Base-by-base conservation (phyloP, 495 filamentous ascomycete genomes). In the Aspergillus baeticus region DNA sequence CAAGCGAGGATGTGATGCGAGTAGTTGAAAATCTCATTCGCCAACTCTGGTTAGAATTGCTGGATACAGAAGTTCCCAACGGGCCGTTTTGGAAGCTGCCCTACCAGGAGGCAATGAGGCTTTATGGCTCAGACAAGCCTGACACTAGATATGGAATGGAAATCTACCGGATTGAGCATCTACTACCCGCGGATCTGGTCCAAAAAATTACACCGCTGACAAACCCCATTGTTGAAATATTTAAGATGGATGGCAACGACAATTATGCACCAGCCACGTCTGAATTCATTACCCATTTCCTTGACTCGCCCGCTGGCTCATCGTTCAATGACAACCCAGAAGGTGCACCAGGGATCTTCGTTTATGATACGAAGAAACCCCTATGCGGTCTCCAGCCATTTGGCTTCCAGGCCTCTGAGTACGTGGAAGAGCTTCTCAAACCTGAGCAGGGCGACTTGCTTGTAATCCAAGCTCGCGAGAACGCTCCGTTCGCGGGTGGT, bases 91-190 rank as follows among this genome's bases (percentile, higher is more conserved):
- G 65, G 20, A 73, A 76, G 51, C 81, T 94, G 56, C 72, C 84
- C 1, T 98, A 96, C 66, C 69, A 86, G 22, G 76, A 87, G 33
- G 91, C 86, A 36, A 98, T 98, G 91, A 69, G 75, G 4, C 73
- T 68, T 11, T 95, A 91, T 62, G 94, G 94, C 6, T 87, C 84
- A 13, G 94, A 98, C 69, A 98, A 98, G 66, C 94, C 94, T 2
- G 95, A 98, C 67, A 75, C 90, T 2, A 81, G 94, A 36, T 75
- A 82, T 51, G 78, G 78, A 14, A 73, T 72, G 60, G 68, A 87
- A 79, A 88, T 96, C 15, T 66, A 71, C 18, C 73, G 76, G 20
- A 75, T 94, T 22, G 84, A 86, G 29, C 68, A 84, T 55, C 59
- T 85, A 29, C 69, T 94, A 0, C 79, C 89, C 0, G 65, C 68